Percentiles rank a stretch among this genome's conserved stretches.
phyloP scores from a whole-genome alignment of 225 moss, liverwort and hornwort genomes.

The Marchantia paleacea region DNA sequence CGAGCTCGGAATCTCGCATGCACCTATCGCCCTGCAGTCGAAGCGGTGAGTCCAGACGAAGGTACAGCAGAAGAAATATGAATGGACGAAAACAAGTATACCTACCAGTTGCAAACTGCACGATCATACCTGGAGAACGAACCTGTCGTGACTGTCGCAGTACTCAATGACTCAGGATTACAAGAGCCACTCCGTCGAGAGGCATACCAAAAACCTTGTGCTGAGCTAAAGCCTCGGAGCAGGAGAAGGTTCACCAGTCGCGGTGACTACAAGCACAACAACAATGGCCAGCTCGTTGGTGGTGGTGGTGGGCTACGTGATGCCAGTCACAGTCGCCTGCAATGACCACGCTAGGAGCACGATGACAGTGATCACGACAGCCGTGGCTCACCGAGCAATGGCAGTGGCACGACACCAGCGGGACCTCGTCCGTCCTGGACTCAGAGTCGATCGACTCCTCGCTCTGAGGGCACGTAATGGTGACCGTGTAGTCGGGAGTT shows the following conservation, averaged over 20 bases:
- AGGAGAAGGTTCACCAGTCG: neutral
- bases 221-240: neutral
- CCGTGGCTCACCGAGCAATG: neutral
- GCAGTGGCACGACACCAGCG: neutral
- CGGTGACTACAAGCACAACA: neutral
- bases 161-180: no score
- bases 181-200: no score
- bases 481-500: slow-evolving; percentile 17
- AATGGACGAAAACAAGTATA: no score
- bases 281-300: neutral
- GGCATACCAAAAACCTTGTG: no score
- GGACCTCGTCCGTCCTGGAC: neutral
- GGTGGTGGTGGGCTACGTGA: slow-evolving; percentile 12
- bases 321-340: slow-evolving; percentile 14
- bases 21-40: no score
- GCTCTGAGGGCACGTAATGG: slow-evolving; percentile 13
- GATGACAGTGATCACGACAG: neutral
- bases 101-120: no score
- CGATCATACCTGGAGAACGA: no score
- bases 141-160: no score
- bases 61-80: no score
- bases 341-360: neutral
- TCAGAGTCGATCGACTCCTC: neutral
- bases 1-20: no score
- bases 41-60: no score